phyloP scores from a whole-genome alignment of 2,329 filamentous ascomycete genomes.

The Pyrenophora seminiperda region DNA sequence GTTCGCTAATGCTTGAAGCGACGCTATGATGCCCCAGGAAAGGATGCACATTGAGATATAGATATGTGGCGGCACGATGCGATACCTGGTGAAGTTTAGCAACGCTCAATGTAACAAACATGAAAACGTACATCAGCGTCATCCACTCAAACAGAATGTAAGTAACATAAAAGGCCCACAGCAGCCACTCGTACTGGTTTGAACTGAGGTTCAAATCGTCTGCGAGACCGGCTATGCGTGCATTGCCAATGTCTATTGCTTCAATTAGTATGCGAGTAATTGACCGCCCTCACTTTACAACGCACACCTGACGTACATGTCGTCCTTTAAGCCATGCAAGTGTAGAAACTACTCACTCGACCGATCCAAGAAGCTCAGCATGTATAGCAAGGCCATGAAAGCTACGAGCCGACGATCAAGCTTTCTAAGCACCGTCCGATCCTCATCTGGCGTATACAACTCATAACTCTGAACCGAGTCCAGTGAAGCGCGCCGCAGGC shows the following conservation, averaged over 20 bases:
- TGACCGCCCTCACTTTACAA: neutral
- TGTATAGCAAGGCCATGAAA: conserved; percentile 81
- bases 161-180: conserved; percentile 67
- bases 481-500: conserved; percentile 27
- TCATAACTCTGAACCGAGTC: conserved; percentile 53
- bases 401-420: conserved; percentile 78
- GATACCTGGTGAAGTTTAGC: conserved; percentile 50
- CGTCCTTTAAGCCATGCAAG: neutral
- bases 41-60: conserved; percentile 69
- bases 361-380: conserved; percentile 83
- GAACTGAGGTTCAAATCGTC: conserved; percentile 61
- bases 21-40: conserved; percentile 79
- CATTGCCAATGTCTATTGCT: conserved; percentile 63
- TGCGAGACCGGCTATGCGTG: conserved; percentile 63
- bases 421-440: conserved; percentile 70
- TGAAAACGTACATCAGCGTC: conserved; percentile 58
- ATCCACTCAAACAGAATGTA: conserved; percentile 70
- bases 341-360: conserved; percentile 64
- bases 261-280: conserved; percentile 9
- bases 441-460: conserved; percentile 71
- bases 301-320: conserved; percentile 32
- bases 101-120: neutral
- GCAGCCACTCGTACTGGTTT: conserved; percentile 64
- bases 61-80: conserved; percentile 63
- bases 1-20: conserved; percentile 63